These are phyloP conservation scores for Aspergillus baeticus DNA, from an alignment of 495 filamentous ascomycete species.

Conservation along the genomic window DNA sequence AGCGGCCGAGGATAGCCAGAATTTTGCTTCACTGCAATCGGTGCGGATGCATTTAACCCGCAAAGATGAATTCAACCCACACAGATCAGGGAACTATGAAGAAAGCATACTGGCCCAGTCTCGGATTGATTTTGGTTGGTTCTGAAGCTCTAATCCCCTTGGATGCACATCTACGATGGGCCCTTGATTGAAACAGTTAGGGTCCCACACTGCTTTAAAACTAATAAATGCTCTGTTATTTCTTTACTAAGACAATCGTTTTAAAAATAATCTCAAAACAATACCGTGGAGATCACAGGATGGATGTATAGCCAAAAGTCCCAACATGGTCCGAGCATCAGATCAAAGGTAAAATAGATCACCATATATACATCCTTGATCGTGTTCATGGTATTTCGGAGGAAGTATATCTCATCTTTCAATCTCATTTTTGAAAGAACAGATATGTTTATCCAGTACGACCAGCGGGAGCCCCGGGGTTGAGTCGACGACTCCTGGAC, in stretches of 20 bases:
- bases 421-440: too few species aligned
- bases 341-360: slow-evolving; percentile 19
- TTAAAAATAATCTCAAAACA: background rate
- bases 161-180: background rate
- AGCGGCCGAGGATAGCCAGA: background rate
- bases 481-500: slow-evolving; percentile 41
- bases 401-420: slow-evolving; percentile 13
- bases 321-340: slow-evolving; percentile 18
- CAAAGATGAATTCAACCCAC: background rate
- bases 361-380: slow-evolving; percentile 33
- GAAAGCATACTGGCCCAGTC: background rate
- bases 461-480: slow-evolving; percentile 25
- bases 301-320: slow-evolving; percentile 14
- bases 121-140: slow-evolving; percentile 1
- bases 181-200: background rate
- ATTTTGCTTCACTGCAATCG: background rate
- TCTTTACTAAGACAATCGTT: background rate
- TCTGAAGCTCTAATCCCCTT: background rate
- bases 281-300: background rate
- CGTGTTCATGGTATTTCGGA: slow-evolving; percentile 19
- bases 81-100: background rate
- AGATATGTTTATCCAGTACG: slow-evolving; percentile 24
- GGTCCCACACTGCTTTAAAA: background rate
- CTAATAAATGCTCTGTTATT: background rate
- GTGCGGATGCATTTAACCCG: background rate